These are phyloP conservation scores for Cucumis hystrix DNA, from an alignment of 306 rosid species.

Conservation along the genomic window DNA sequence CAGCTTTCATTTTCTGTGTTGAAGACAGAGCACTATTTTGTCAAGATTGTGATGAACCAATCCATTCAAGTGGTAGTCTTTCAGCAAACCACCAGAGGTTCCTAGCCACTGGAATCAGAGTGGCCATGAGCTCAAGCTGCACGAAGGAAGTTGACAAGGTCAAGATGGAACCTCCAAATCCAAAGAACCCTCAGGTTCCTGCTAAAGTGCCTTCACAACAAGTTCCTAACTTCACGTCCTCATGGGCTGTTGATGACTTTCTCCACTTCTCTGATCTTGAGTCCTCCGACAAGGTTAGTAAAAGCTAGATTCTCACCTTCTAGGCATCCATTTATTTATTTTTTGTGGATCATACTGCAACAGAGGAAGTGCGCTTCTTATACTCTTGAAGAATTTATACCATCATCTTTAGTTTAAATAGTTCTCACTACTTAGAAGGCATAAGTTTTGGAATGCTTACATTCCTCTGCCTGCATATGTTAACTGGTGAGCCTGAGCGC, in stretches of 20 bases:
- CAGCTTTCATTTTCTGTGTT: slow-evolving; percentile 92
- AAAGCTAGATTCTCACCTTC: not conserved
- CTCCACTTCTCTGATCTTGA: slow-evolving; percentile 56
- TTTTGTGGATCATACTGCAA: not conserved
- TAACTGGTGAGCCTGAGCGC: not conserved
- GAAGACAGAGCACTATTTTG: slow-evolving; percentile 96
- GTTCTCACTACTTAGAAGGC: not conserved
- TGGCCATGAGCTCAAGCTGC: slow-evolving; percentile 57
- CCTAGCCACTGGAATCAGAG: slow-evolving; percentile 85
- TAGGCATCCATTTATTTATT: not conserved
- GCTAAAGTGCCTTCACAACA: slow-evolving; percentile 34
- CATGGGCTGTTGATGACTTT: slow-evolving; percentile 86
- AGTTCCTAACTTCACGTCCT: slow-evolving; percentile 36
- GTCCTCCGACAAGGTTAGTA: slow-evolving; percentile 51
- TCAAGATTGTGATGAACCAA: slow-evolving; percentile 86
- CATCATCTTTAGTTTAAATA: not conserved
- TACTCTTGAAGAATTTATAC: not conserved
- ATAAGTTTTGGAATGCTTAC: not conserved
- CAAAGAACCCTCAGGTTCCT: slow-evolving; percentile 30
- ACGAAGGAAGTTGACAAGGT: slow-evolving; percentile 33
- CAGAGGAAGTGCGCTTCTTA: not conserved
- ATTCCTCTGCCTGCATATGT: not conserved
- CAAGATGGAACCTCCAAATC: slow-evolving; percentile 56
- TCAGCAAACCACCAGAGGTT: slow-evolving; percentile 90
- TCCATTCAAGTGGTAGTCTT: slow-evolving; percentile 58